A percentile compares a stretch with the other conserved stretches of the same genome.
Evolutionary conservation across 257 asterid genomes (phyloP).

Genomic region (Nicotiana noctiflora): DNA sequence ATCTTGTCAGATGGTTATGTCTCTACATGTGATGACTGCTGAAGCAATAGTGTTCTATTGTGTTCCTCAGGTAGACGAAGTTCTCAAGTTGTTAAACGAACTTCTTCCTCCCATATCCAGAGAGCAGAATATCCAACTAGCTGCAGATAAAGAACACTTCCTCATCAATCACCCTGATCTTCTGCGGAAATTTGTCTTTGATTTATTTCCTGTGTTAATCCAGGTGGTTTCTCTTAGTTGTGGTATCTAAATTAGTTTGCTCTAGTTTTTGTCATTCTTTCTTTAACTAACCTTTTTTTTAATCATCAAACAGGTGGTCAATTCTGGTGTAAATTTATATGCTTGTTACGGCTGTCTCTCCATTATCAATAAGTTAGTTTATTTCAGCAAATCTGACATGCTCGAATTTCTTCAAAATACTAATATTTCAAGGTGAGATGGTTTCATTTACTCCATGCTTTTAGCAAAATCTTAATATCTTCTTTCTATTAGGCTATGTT

Average conservation of each 20-base stretch:
- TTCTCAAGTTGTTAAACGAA: conserved; percentile 72
- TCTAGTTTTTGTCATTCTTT: neutral
- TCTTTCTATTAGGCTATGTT: conserved; percentile 14
- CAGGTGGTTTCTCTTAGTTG: conserved; percentile 45
- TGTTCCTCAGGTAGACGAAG: conserved; percentile 57
- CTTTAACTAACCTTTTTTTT: conserved; percentile 13
- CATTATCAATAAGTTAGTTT: conserved; percentile 75
- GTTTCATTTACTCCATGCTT: conserved; percentile 3
- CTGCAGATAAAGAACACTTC: conserved; percentile 59
- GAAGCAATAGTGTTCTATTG: neutral
- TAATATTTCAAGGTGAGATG: conserved; percentile 65
- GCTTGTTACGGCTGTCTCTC: conserved; percentile 82
- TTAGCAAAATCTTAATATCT: conserved; percentile 5
- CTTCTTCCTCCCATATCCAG: conserved; percentile 58
- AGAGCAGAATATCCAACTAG: conserved; percentile 40
- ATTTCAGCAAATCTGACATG: conserved; percentile 55
- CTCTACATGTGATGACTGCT: conserved; percentile 1
- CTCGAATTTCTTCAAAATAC: conserved; percentile 61
- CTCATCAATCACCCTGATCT: conserved; percentile 64
- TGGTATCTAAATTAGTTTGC: conserved; percentile 8
- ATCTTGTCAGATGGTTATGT: neutral
- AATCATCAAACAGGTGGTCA: conserved; percentile 63
- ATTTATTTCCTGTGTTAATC: conserved; percentile 73
- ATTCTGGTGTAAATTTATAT: conserved; percentile 68
- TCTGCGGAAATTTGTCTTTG: conserved; percentile 68